These are phyloP conservation scores for Trichoderma oligosporum DNA, from an alignment of 2,329 filamentous ascomycete genomes.

Conservation along the genomic window DNA sequence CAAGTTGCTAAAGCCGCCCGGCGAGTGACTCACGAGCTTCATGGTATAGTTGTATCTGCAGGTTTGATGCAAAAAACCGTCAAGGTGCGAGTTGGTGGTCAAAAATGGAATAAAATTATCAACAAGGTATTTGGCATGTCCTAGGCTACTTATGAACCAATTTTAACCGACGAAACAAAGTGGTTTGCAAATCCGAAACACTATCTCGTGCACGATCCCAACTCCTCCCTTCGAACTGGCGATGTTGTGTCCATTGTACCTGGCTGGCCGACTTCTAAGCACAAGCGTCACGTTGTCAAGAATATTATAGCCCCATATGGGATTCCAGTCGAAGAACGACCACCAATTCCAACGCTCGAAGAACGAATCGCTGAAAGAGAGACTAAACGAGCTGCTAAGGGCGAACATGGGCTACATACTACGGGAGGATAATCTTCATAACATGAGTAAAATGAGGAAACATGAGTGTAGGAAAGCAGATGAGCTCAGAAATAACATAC, in stretches of 20 bases:
- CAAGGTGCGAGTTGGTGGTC: slow-evolving; percentile 68
- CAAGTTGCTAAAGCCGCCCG: slow-evolving; percentile 41
- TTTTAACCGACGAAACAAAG: slow-evolving; percentile 29
- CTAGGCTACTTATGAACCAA: not conserved
- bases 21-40: slow-evolving; percentile 48
- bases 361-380: slow-evolving; percentile 56
- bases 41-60: slow-evolving; percentile 71
- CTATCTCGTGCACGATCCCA: slow-evolving; percentile 75
- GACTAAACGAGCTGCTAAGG: slow-evolving; percentile 54
- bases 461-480: slow-evolving; percentile 2
- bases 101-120: slow-evolving; percentile 68
- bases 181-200: slow-evolving; percentile 60
- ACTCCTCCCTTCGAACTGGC: slow-evolving; percentile 66
- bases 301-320: slow-evolving; percentile 69
- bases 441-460: slow-evolving; percentile 19
- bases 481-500: not conserved
- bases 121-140: slow-evolving; percentile 59
- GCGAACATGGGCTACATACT: slow-evolving; percentile 44
- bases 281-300: slow-evolving; percentile 71
- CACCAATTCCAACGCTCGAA: slow-evolving; percentile 60
- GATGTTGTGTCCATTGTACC: slow-evolving; percentile 70
- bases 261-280: slow-evolving; percentile 61
- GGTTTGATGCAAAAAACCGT: slow-evolving; percentile 76
- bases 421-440: not conserved
- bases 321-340: slow-evolving; percentile 58